A percentile compares a stretch with the other conserved stretches of the same genome.
Evolutionary conservation across 2,329 filamentous ascomycete species (phyloP).

Genomic region (Aspergillus felis): DNA sequence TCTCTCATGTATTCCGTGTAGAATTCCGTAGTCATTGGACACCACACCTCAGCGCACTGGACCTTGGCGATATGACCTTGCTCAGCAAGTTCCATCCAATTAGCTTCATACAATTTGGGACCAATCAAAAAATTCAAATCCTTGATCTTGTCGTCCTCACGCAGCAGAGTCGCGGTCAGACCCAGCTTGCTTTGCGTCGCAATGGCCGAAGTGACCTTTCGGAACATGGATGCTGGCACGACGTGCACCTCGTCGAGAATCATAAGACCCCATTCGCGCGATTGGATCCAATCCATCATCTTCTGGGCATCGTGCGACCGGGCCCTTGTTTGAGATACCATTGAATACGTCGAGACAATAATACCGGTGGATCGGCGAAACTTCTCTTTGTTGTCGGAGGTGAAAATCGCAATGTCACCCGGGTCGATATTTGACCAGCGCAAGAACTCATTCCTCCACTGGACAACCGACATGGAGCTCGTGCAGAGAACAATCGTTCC

Average conservation of each 20-base stretch:
- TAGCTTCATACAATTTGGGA: conserved; percentile 95
- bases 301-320: conserved; percentile 90
- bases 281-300: conserved; percentile 92
- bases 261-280: conserved; percentile 94
- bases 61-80: conserved; percentile 96
- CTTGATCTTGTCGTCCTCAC: conserved; percentile 97
- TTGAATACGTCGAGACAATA: conserved; percentile 96
- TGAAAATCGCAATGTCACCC: conserved; percentile 91
- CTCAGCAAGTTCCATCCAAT: conserved; percentile 98
- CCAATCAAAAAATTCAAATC: conserved; percentile 97
- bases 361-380: conserved; percentile 91
- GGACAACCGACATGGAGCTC: conserved; percentile 94
- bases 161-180: conserved; percentile 84
- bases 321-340: conserved; percentile 90
- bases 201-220: conserved; percentile 87
- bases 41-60: conserved; percentile 98
- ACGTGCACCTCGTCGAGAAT: conserved; percentile 97
- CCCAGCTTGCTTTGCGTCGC: conserved; percentile 95
- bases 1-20: conserved; percentile 86
- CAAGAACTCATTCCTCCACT: conserved; percentile 94
- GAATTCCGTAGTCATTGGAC: conserved; percentile 97
- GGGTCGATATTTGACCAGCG: conserved; percentile 99
- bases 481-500: conserved; percentile 93
- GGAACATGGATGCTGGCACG: conserved; percentile 92
- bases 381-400: conserved; percentile 81